Evolutionary conservation across 2,329 filamentous ascomycete species (phyloP).

Genomic region (Cladosporium sp.): DNA sequence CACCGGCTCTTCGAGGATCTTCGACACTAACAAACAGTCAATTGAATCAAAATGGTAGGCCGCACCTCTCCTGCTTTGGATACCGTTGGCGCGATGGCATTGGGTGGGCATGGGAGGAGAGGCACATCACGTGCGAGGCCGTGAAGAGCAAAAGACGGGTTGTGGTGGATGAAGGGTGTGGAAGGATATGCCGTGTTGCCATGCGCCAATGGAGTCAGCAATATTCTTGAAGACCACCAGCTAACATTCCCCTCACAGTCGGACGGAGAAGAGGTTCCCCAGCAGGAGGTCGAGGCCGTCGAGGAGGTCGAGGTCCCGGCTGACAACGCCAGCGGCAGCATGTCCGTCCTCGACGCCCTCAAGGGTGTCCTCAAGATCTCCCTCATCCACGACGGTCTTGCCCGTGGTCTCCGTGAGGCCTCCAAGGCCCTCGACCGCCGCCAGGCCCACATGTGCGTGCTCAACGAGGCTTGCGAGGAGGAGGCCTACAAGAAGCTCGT

Average conservation of each 20-base stretch:
- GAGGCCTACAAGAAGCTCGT: constrained; percentile 99
- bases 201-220: not conserved
- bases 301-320: constrained; percentile 94
- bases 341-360: constrained; percentile 96
- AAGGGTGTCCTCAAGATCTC: constrained; percentile 99
- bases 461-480: constrained; percentile 99
- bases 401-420: constrained; percentile 95
- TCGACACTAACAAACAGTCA: constrained; percentile 14
- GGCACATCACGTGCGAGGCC: not conserved
- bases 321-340: constrained; percentile 72
- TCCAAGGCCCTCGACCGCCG: constrained; percentile 98
- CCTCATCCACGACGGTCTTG: constrained; percentile 99
- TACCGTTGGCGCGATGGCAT: constrained; percentile 4
- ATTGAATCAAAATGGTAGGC: constrained; percentile 14
- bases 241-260: constrained; percentile 56
- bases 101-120: not conserved
- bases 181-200: not conserved
- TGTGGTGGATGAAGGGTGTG: not conserved
- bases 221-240: not conserved
- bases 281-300: constrained; percentile 66
- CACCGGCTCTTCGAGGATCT: constrained; percentile 16
- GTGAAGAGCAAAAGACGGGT: not conserved
- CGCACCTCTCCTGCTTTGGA: not conserved
- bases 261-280: constrained; percentile 99
- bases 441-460: constrained; percentile 99